Evolutionary conservation across 1,284 basidiomycete genomes (phyloP).

Genomic region (Ceratobasidium sp.): DNA sequence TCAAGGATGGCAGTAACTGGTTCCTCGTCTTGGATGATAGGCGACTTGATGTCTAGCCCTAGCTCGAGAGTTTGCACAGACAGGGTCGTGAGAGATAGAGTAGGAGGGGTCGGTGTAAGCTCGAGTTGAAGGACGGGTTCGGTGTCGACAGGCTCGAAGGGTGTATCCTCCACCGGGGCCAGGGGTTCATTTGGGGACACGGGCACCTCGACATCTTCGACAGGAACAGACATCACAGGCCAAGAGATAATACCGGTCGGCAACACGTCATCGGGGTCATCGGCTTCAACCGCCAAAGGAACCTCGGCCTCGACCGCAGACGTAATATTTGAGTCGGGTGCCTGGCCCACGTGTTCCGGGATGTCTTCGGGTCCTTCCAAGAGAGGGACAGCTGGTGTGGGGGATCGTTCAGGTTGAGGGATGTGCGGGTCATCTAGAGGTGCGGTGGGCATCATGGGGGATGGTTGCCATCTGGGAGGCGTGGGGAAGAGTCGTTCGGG

Average conservation of each 20-base stretch:
- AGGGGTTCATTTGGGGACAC: not conserved
- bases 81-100: not conserved
- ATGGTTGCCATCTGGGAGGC: slow-evolving; percentile 4
- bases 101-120: slow-evolving; percentile 1
- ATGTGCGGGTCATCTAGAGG: slow-evolving; percentile 13
- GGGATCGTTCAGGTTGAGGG: slow-evolving; percentile 16
- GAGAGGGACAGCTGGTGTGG: not conserved
- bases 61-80: not conserved
- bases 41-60: slow-evolving; percentile 11
- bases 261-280: not conserved
- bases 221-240: not conserved
- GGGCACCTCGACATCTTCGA: slow-evolving; percentile 1
- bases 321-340: not conserved
- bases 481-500: slow-evolving; percentile 10
- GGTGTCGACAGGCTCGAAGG: not conserved
- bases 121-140: slow-evolving; percentile 9
- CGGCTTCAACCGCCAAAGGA: not conserved
- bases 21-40: slow-evolving; percentile 1
- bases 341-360: slow-evolving; percentile 20
- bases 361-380: slow-evolving; percentile 9
- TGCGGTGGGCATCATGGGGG: not conserved
- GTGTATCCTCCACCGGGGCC: not conserved
- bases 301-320: not conserved
- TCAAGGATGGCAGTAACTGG: not conserved
- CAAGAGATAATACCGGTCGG: slow-evolving; percentile 12